These are phyloP conservation scores for Phlebiopsis gigantea DNA, from an alignment of 768 basidiomycete genomes.

Conservation along the genomic window DNA sequence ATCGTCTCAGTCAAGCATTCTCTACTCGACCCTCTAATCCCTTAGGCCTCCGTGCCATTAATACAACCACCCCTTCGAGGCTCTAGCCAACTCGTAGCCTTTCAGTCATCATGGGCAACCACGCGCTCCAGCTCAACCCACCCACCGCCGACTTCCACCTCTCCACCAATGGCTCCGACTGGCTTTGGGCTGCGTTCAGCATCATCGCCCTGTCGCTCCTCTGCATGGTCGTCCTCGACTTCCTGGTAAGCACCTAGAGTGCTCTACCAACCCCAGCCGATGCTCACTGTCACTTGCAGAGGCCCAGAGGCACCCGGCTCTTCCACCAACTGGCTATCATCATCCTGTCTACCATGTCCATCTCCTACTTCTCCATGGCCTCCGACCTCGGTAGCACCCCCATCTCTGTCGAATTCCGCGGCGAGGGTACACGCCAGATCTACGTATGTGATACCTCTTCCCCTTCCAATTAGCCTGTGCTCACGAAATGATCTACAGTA, in stretches of 20 bases:
- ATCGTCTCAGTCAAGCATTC: not conserved
- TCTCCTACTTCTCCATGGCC: constrained; percentile 51
- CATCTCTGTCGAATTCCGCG: constrained; percentile 37
- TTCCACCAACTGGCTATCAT: constrained; percentile 46
- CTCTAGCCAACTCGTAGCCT: not conserved
- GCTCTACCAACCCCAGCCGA: not conserved
- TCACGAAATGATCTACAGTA: constrained; percentile 24
- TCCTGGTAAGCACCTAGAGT: constrained; percentile 21
- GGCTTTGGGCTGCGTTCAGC: constrained; percentile 50
- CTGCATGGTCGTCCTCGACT: constrained; percentile 31
- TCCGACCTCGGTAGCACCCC: constrained; percentile 49
- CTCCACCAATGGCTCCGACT: constrained; percentile 41
- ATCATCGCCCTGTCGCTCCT: constrained; percentile 41
- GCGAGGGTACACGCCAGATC: constrained; percentile 33
- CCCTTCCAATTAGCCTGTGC: not conserved
- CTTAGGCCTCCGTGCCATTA: constrained; percentile 5
- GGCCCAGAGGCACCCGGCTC: constrained; percentile 35
- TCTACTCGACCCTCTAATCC: not conserved
- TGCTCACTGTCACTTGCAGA: constrained; percentile 15
- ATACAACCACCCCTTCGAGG: not conserved
- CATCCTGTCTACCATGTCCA: constrained; percentile 38
- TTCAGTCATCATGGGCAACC: constrained; percentile 23
- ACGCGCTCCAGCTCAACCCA: constrained; percentile 30
- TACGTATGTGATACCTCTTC: constrained; percentile 31
- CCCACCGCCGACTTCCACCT: constrained; percentile 35